Conservation (phyloP, 2,329 filamentous ascomycete species). For the Lachnellula occidentalis region DNA sequence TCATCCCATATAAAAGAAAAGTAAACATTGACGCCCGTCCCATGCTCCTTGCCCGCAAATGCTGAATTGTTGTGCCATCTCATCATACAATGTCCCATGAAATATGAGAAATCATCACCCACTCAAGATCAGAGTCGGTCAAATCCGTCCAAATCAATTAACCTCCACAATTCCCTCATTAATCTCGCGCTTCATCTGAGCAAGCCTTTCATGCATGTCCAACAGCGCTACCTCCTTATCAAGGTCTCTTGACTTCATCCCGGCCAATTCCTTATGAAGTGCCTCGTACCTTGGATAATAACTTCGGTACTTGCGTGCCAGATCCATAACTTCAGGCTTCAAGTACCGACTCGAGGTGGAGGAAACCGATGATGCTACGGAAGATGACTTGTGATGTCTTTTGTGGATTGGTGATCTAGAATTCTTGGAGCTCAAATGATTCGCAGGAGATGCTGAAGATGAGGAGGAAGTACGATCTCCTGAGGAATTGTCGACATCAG, state of each 20-base stretch:
- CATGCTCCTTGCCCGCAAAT: neutral
- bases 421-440: slow-evolving; percentile 15
- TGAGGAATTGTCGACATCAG: slow-evolving; percentile 47
- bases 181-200: slow-evolving; percentile 55
- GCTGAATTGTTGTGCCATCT: neutral
- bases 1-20: neutral
- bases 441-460: slow-evolving; percentile 23
- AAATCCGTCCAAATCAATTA: neutral
- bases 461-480: slow-evolving; percentile 25
- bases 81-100: neutral
- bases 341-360: slow-evolving; percentile 32
- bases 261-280: slow-evolving; percentile 50
- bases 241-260: slow-evolving; percentile 41
- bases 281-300: slow-evolving; percentile 52
- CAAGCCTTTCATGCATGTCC: slow-evolving; percentile 49
- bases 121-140: neutral
- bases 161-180: slow-evolving; percentile 20
- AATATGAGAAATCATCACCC: neutral
- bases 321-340: slow-evolving; percentile 44
- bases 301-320: slow-evolving; percentile 50
- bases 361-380: slow-evolving; percentile 24
- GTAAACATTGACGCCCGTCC: neutral
- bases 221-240: slow-evolving; percentile 46
- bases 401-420: slow-evolving; percentile 28
- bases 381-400: slow-evolving; percentile 30